phyloP scores from a whole-genome alignment of 148 eudicot species.

The Amaranthus palmeri region DNA sequence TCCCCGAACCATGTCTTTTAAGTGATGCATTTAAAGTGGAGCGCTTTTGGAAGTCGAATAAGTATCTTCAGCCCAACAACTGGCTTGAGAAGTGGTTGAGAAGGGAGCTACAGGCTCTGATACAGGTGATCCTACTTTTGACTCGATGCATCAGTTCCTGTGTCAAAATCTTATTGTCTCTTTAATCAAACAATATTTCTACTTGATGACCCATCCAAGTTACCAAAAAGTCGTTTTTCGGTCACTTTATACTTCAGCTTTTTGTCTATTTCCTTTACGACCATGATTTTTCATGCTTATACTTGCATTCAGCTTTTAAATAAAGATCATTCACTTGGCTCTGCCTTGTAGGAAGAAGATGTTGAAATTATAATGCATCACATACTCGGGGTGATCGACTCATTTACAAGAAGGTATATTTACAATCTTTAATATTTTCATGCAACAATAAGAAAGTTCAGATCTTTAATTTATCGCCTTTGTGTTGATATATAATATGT shows the following conservation, averaged over 20 bases:
- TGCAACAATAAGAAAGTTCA: neutral
- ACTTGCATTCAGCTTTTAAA: constrained; percentile 9
- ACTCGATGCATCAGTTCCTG: constrained; percentile 1
- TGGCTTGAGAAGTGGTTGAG: constrained; percentile 70
- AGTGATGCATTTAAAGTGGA: constrained; percentile 38
- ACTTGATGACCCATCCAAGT: too few relatives aligned
- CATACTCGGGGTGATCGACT: constrained; percentile 67
- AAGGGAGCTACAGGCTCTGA: constrained; percentile 85
- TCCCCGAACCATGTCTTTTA: constrained; percentile 57
- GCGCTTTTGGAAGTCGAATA: constrained; percentile 69
- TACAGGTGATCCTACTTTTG: constrained; percentile 45
- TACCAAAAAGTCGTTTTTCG: too few relatives aligned
- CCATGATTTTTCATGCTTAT: neutral
- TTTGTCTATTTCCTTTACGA: too few relatives aligned
- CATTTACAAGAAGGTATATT: constrained; percentile 52
- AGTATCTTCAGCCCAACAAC: constrained; percentile 54
- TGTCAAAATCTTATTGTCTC: neutral
- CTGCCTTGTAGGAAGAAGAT: constrained; percentile 71
- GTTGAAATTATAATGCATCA: constrained; percentile 78
- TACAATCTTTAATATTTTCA: neutral
- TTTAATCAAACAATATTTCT: too few relatives aligned
- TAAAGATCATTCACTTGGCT: constrained; percentile 6
- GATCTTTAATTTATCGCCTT: neutral
- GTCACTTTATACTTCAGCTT: too few relatives aligned
- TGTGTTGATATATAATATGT: neutral